Evolutionary conservation across 306 rosid genomes (phyloP), one percentile per base, ranked within the genome.

Genomic region (Sphenostylis stenocarpa): DNA sequence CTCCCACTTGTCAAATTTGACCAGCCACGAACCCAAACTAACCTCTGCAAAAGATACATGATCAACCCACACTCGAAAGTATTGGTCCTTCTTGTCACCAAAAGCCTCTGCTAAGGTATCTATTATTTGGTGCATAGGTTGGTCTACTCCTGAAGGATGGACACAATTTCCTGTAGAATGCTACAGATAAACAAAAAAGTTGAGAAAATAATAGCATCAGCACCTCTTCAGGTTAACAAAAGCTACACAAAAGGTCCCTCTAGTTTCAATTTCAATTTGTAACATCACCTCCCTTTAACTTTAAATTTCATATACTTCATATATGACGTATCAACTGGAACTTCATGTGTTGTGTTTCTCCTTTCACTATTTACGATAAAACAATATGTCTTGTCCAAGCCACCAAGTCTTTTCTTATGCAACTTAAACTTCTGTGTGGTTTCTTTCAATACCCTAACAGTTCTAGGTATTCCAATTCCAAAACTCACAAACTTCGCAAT

Each of bases 1-100:
- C 66, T 91, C 97, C 98, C 97, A 91, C 78, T 93, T 93, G 66
- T 85, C 64, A 82, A 88, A 91, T 71, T 80, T 89, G 84, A 91
- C 91, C 73, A 81, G 77, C 96, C 95, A 93, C 38, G 91, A 83
- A 68, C 83, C 85, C 56, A 80, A 63, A 76, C 90, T 86, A 48
- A 91, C 87, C 79, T 88, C 93, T 6, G 87, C 69, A 9, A 74
- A 72, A 64, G 87, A 80, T 79, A 84, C 49, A 33, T 33, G 64
- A 71, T 93, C 97, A 45, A 93, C 80, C 98, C 98, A 93, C 55
- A 78, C 83, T 60, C 63, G 82, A 67, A 74, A 91, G 75, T 12
- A 80, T 34, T 77, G 81, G 31, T 87, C 91, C 79, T 73, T 75
- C 86, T 77, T 85, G 67, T 80, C 75, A 1, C 85, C 85, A 67